A percentile compares a stretch with the other conserved stretches of the same genome.
Conservation (phyloP, 805 yeast genomes). For the Saturnispora gosingensis region DNA sequence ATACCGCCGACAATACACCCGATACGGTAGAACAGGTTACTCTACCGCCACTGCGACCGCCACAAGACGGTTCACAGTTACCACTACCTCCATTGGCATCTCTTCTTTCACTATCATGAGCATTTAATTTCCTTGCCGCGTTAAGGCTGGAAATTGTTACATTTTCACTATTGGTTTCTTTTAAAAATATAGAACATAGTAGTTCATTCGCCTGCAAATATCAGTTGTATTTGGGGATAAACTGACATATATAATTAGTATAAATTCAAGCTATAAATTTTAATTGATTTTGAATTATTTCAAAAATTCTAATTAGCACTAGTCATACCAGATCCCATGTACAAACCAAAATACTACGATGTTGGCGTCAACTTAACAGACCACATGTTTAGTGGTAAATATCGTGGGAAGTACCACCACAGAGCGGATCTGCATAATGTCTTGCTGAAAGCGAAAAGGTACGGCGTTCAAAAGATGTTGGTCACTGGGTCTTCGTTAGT, state of each 20-base stretch:
- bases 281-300: too few species aligned
- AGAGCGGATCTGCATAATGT: slow-evolving; percentile 56
- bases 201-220: background rate
- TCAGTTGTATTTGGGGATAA: background rate
- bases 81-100: background rate
- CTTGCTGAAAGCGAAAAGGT: slow-evolving; percentile 52
- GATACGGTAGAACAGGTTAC: background rate
- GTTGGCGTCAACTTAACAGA: slow-evolving; percentile 72
- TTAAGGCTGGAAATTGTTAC: background rate
- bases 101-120: background rate
- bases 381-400: slow-evolving; percentile 74
- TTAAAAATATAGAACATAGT: background rate
- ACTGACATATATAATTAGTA: background rate
- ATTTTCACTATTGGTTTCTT: background rate
- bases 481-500: slow-evolving; percentile 74
- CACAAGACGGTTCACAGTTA: background rate
- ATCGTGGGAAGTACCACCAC: slow-evolving; percentile 60
- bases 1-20: background rate
- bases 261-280: too few species aligned
- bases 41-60: background rate
- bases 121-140: background rate
- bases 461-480: slow-evolving; percentile 60
- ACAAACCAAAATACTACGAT: slow-evolving; percentile 30
- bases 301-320: too few species aligned
- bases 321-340: background rate